Conservation (phyloP, 208 protist genomes). For the Giardia duodenalis region DNA sequence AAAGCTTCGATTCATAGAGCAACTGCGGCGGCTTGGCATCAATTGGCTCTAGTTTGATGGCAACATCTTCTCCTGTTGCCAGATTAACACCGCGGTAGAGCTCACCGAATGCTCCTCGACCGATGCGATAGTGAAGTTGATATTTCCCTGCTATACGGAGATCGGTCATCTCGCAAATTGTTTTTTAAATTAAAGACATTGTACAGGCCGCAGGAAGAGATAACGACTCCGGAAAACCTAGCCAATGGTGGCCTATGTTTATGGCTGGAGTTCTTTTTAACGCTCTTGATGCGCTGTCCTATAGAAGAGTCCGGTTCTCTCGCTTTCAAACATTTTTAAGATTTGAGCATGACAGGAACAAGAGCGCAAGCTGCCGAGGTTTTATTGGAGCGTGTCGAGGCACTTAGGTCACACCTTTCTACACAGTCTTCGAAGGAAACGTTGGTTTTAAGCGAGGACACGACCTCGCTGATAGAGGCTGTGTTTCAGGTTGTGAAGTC, state of each 20-base stretch:
- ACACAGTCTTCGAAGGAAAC: neutral
- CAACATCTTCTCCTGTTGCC: slow-evolving; percentile 57
- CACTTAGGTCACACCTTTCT: neutral
- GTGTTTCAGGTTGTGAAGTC: neutral
- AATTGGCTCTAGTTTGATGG: slow-evolving; percentile 70
- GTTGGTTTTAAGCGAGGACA: neutral
- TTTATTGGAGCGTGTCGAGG: neutral
- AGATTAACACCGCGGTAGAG: slow-evolving; percentile 31
- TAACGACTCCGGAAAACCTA: no score
- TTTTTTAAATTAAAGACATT: neutral
- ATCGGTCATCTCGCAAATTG: slow-evolving; percentile 15
- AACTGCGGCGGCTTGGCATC: slow-evolving; percentile 79
- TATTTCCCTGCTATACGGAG: slow-evolving; percentile 30
- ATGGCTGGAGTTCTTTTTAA: no score
- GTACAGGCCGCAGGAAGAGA: neutral
- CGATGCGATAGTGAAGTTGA: slow-evolving; percentile 13
- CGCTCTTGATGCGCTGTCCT: no score
- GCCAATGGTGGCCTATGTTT: no score
- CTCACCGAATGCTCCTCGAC: slow-evolving; percentile 31
- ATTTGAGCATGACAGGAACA: neutral
- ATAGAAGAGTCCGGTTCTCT: no score
- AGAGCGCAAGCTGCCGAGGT: neutral
- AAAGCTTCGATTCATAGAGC: slow-evolving; percentile 82
- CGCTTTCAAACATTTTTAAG: no score
- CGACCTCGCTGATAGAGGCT: neutral